Evolutionary conservation across 2,329 filamentous ascomycete species (phyloP).

Genomic region (Beauveria sp.): DNA sequence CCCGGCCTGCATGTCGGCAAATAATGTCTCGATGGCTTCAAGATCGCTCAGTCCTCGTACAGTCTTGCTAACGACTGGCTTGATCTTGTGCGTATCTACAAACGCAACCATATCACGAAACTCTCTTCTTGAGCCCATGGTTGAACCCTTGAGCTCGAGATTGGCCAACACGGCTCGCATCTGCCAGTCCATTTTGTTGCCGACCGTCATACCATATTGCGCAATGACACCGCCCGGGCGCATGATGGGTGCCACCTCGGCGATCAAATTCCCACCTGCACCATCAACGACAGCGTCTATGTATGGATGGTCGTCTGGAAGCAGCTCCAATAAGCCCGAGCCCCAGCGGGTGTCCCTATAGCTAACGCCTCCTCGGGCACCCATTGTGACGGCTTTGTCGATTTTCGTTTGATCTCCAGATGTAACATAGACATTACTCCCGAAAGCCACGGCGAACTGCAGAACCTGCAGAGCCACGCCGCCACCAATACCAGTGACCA

Average conservation of each 20-base stretch:
- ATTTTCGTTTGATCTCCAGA: slow-evolving; percentile 70
- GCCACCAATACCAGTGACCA: slow-evolving; percentile 87
- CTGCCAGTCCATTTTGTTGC: slow-evolving; percentile 76
- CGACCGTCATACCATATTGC: slow-evolving; percentile 84
- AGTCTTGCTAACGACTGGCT: slow-evolving; percentile 67
- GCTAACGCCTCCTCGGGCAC: slow-evolving; percentile 69
- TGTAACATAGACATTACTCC: slow-evolving; percentile 72
- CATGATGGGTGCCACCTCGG: slow-evolving; percentile 58
- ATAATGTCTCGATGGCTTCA: slow-evolving; percentile 69
- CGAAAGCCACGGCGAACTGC: slow-evolving; percentile 67
- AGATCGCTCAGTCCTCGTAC: slow-evolving; percentile 68
- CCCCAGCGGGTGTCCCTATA: slow-evolving; percentile 80
- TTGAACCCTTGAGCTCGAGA: slow-evolving; percentile 75
- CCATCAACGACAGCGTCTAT: slow-evolving; percentile 85
- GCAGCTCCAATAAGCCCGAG: slow-evolving; percentile 55
- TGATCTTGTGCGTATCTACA: slow-evolving; percentile 63
- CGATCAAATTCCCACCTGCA: slow-evolving; percentile 75
- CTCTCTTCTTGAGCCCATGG: slow-evolving; percentile 86
- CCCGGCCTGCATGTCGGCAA: slow-evolving; percentile 80
- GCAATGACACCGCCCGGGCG: slow-evolving; percentile 79
- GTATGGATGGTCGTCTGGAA: slow-evolving; percentile 59
- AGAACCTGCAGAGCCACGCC: slow-evolving; percentile 80
- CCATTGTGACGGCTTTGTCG: slow-evolving; percentile 59
- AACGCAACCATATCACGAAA: slow-evolving; percentile 88
- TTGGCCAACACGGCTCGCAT: slow-evolving; percentile 84